Conservation (phyloP, 192 early-diverging fungal genomes). For the Rhizoclosmatium sp. region DNA sequence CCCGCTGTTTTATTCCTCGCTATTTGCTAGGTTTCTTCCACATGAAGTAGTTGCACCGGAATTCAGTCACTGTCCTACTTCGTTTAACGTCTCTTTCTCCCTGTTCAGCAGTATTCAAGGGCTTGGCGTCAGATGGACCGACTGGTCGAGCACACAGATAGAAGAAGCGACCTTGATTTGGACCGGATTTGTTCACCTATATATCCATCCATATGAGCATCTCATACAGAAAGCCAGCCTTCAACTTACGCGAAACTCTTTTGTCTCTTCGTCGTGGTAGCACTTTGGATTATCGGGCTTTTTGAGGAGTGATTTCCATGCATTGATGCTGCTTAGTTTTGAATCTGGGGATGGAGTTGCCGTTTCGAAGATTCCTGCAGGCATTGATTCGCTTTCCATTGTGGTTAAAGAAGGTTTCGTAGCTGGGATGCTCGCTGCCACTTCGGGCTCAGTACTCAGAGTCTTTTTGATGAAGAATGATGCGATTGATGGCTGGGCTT, state of each 20-base stretch:
- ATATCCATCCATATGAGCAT: neutral
- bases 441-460: neutral
- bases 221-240: neutral
- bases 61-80: conserved; percentile 39
- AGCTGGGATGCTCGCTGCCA: neutral
- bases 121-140: conserved; percentile 33
- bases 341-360: neutral
- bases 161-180: conserved; percentile 73
- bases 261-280: conserved; percentile 68
- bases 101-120: conserved; percentile 4
- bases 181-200: conserved; percentile 67
- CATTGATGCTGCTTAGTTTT: conserved; percentile 32
- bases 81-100: conserved; percentile 10
- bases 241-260: conserved; percentile 61
- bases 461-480: neutral
- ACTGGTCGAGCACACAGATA: conserved; percentile 71
- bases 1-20: no score
- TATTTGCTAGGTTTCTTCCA: conserved; percentile 45
- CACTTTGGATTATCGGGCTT: conserved; percentile 63
- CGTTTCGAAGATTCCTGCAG: neutral
- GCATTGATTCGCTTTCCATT: neutral
- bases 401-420: neutral
- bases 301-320: conserved; percentile 69
- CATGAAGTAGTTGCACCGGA: conserved; percentile 54
- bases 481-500: conserved; percentile 16